A percentile compares a stretch with the other conserved stretches of the same genome.
phyloP scores from a whole-genome alignment of 495 filamentous ascomycete species.

The Aspergillus panamensis region DNA sequence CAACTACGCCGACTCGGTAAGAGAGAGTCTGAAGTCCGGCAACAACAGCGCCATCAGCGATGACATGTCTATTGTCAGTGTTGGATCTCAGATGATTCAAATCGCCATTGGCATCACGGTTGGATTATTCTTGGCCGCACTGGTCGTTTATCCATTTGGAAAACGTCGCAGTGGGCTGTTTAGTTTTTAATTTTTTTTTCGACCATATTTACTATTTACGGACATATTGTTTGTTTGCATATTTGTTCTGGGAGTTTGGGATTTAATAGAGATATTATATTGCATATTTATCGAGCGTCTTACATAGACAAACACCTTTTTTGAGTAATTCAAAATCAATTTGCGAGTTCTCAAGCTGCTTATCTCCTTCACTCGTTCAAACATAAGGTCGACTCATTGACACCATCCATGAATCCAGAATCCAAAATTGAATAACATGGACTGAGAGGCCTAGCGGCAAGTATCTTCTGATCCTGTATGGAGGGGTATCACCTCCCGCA shows the following conservation, averaged over 20 bases:
- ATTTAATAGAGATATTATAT: not conserved
- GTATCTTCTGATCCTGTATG: constrained; percentile 62
- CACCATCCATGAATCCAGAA: no score
- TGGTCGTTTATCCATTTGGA: constrained; percentile 84
- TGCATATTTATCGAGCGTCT: not conserved
- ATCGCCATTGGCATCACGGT: constrained; percentile 92
- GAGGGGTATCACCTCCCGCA: constrained; percentile 57
- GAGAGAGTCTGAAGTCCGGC: constrained; percentile 42
- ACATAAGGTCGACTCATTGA: no score
- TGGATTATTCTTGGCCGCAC: constrained; percentile 76
- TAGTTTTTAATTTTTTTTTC: constrained; percentile 57
- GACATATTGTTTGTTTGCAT: not conserved
- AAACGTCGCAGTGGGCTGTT: constrained; percentile 87
- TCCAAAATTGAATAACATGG: constrained; percentile 45
- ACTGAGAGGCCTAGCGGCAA: constrained; percentile 46
- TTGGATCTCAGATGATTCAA: constrained; percentile 84
- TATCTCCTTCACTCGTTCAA: no score
- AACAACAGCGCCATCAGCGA: constrained; percentile 40
- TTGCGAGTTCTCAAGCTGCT: no score
- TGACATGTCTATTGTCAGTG: constrained; percentile 62
- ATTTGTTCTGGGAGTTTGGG: not conserved
- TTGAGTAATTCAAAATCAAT: not conserved
- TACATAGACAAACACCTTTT: not conserved
- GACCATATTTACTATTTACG: not conserved
- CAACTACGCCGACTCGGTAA: constrained; percentile 70